phyloP scores from a whole-genome alignment of 1,284 basidiomycete species.

The Irpex sp. region DNA sequence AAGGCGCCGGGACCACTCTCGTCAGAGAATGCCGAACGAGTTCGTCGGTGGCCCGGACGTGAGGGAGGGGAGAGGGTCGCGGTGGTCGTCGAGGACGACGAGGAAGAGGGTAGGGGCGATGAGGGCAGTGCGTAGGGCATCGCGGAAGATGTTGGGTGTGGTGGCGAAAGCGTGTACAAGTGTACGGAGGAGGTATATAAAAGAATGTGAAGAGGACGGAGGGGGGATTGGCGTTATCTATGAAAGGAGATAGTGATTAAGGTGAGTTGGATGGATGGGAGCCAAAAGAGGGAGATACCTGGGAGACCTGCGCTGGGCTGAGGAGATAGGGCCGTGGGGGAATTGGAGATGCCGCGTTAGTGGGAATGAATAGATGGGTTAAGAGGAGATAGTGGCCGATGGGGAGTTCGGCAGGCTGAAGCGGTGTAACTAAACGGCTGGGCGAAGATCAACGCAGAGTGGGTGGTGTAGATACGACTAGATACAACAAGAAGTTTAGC shows the following conservation, averaged over 20 bases:
- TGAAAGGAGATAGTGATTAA: slow-evolving; percentile 1
- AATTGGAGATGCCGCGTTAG: background rate
- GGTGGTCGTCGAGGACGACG: slow-evolving; percentile 13
- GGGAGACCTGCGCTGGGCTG: no score
- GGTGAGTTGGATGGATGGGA: background rate
- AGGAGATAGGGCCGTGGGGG: background rate
- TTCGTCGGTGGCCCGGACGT: slow-evolving; percentile 23
- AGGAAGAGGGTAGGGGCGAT: slow-evolving; percentile 17
- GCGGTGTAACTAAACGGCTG: background rate
- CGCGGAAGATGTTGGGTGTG: background rate
- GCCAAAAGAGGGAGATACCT: slow-evolving; percentile 1
- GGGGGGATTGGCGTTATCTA: slow-evolving; percentile 1
- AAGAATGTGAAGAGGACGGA: background rate
- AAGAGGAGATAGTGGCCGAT: background rate
- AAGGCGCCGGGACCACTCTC: slow-evolving; percentile 52
- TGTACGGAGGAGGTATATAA: background rate
- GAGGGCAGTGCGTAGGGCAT: slow-evolving; percentile 29
- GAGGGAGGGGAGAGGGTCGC: slow-evolving; percentile 13
- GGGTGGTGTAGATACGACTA: background rate
- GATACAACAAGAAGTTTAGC: background rate
- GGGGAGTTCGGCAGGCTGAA: background rate
- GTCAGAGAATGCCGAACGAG: slow-evolving; percentile 38
- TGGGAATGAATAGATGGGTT: background rate
- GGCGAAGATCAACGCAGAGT: background rate
- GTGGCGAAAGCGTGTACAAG: background rate